These are phyloP conservation scores for Mycena chlorophos DNA, from an alignment of 768 basidiomycete genomes.

Conservation along the genomic window DNA sequence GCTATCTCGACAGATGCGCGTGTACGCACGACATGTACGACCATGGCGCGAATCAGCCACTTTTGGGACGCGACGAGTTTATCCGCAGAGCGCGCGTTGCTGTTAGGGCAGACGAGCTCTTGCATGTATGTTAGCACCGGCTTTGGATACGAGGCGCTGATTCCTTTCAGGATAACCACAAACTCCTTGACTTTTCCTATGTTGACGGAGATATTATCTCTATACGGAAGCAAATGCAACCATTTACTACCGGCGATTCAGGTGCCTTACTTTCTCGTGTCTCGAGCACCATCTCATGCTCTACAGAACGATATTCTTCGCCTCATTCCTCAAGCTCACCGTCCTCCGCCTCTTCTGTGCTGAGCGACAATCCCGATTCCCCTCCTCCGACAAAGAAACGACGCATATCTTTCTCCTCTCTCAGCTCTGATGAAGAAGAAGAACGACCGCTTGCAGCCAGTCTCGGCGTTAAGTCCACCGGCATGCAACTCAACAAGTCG, in stretches of 20 bases:
- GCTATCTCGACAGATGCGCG: conserved; percentile 60
- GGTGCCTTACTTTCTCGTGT: conserved; percentile 2
- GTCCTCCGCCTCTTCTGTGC: conserved; percentile 51
- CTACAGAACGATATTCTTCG: conserved; percentile 4
- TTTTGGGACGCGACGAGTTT: conserved; percentile 63
- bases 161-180: conserved; percentile 61
- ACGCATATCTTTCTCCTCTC: conserved; percentile 47
- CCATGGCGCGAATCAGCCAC: conserved; percentile 65
- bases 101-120: conserved; percentile 75
- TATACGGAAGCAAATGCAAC: conserved; percentile 69
- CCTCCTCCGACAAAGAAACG: conserved; percentile 52
- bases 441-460: conserved; percentile 57
- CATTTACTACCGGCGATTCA: conserved; percentile 37
- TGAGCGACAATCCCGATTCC: conserved; percentile 44
- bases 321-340: conserved; percentile 35
- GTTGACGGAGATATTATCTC: conserved; percentile 68
- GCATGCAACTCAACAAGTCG: conserved; percentile 30
- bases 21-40: conserved; percentile 68
- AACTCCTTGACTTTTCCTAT: conserved; percentile 80
- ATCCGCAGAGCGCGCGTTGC: conserved; percentile 73
- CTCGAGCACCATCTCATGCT: conserved; percentile 2
- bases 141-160: conserved; percentile 5
- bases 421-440: conserved; percentile 57
- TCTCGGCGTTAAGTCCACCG: conserved; percentile 32
- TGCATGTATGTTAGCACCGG: conserved; percentile 57